Evolutionary conservation across 805 yeast species (phyloP).

Genomic region (Suhomyces sp.): DNA sequence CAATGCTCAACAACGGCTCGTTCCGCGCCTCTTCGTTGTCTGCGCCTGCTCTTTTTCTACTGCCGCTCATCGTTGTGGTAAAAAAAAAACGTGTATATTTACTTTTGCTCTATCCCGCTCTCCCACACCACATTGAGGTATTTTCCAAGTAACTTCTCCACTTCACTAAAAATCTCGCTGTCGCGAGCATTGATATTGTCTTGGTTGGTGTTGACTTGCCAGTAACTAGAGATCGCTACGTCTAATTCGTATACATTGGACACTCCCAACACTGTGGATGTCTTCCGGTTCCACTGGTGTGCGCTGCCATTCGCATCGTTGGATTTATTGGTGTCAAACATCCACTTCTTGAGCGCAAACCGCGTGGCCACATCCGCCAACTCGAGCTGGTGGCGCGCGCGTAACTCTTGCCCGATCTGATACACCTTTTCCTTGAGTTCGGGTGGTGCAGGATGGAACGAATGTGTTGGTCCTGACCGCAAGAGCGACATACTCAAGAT

Average conservation of each 20-base stretch:
- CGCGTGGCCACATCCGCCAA: constrained; percentile 80
- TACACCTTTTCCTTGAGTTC: constrained; percentile 54
- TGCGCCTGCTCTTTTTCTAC: background rate
- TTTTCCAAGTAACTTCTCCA: constrained; percentile 46
- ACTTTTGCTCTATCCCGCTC: constrained; percentile 25
- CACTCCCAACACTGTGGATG: constrained; percentile 77
- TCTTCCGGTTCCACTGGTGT: constrained; percentile 20
- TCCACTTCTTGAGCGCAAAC: constrained; percentile 67
- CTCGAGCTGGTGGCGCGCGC: constrained; percentile 46
- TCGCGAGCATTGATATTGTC: constrained; percentile 41
- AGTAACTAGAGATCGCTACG: constrained; percentile 57
- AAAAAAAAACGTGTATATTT: background rate
- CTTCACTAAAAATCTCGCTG: constrained; percentile 37
- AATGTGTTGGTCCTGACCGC: constrained; percentile 61
- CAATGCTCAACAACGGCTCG: constrained; percentile 18
- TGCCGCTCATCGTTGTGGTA: background rate
- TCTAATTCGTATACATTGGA: constrained; percentile 62
- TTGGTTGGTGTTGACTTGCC: constrained; percentile 40
- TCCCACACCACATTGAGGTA: constrained; percentile 66
- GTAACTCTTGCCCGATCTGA: constrained; percentile 40
- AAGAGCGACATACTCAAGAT: constrained; percentile 86
- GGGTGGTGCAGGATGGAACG: constrained; percentile 77
- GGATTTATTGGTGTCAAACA: constrained; percentile 21
- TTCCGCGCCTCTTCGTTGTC: background rate
- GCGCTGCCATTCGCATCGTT: constrained; percentile 3